phyloP scores from a whole-genome alignment of 805 yeast species.

The Candida dendrica region DNA sequence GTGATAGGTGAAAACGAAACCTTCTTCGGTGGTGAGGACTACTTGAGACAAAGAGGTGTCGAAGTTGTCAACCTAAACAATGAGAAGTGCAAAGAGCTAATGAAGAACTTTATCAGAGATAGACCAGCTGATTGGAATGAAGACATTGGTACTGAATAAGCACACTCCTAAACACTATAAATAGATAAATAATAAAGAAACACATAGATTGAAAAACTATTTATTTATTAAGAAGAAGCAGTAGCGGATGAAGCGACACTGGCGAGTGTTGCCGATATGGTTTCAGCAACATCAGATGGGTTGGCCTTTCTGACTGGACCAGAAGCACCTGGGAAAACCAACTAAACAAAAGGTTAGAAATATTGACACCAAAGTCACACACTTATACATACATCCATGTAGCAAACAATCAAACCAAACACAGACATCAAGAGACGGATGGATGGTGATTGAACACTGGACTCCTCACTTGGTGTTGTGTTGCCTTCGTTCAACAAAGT shows the following conservation, averaged over 20 bases:
- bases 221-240: conserved; percentile 3
- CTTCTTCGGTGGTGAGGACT: conserved; percentile 78
- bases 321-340: conserved; percentile 14
- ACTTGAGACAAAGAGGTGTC: conserved; percentile 58
- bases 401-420: conserved; percentile 32
- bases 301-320: conserved; percentile 21
- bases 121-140: conserved; percentile 77
- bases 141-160: conserved; percentile 54
- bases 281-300: conserved; percentile 17
- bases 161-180: neutral
- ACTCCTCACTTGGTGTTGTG: conserved; percentile 22
- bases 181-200: too few relatives aligned
- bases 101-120: conserved; percentile 73
- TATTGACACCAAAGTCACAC: conserved; percentile 6
- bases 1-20: conserved; percentile 87
- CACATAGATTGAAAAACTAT: neutral
- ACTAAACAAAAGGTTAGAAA: neutral
- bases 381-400: conserved; percentile 44
- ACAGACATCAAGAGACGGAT: neutral
- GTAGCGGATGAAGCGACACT: conserved; percentile 10
- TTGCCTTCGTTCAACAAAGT: conserved; percentile 22
- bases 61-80: conserved; percentile 59
- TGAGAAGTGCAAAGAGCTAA: conserved; percentile 57
- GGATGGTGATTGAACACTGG: conserved; percentile 14
- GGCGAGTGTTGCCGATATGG: conserved; percentile 13